These are phyloP conservation scores for Hypoxylon subgilvum DNA, from an alignment of 495 filamentous ascomycete species.

Conservation along the genomic window DNA sequence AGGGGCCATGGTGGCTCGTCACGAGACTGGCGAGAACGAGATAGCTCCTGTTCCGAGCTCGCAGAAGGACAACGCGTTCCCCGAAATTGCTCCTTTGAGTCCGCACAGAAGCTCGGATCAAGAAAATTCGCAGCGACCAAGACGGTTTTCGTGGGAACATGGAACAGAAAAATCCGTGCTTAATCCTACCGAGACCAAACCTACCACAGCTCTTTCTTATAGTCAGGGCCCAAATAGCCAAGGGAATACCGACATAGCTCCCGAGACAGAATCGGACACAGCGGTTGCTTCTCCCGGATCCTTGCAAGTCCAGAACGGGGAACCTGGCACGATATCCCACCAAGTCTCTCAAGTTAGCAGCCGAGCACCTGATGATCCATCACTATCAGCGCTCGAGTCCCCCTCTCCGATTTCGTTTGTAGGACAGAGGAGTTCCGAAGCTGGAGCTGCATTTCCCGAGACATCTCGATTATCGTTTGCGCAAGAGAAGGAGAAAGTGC, in stretches of 20 bases:
- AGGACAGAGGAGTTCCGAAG: conserved; percentile 14
- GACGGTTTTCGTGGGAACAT: conserved; percentile 63
- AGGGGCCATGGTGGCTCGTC: background rate
- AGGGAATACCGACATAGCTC: background rate
- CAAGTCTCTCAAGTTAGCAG: conserved; percentile 47
- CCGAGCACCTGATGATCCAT: conserved; percentile 32
- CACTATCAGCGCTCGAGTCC: conserved; percentile 36
- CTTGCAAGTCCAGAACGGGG: conserved; percentile 15
- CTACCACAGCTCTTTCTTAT: conserved; percentile 4
- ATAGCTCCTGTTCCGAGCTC: background rate
- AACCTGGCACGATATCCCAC: conserved; percentile 37
- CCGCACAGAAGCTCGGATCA: conserved; percentile 21
- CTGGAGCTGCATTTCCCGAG: conserved; percentile 8
- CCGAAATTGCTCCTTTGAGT: conserved; percentile 26
- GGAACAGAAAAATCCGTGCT: conserved; percentile 37
- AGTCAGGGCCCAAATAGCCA: background rate
- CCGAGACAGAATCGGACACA: background rate
- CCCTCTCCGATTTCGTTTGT: conserved; percentile 46
- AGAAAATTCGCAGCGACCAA: conserved; percentile 26
- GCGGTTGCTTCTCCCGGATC: conserved; percentile 1
- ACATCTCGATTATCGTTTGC: conserved; percentile 43
- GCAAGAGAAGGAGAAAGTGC: conserved; percentile 56
- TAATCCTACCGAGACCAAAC: conserved; percentile 8
- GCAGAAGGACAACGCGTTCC: conserved; percentile 18
- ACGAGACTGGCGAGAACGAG: background rate